Base-by-base conservation (phyloP, 495 filamentous ascomycete genomes). In the Ascodesmis nigricans region DNA sequence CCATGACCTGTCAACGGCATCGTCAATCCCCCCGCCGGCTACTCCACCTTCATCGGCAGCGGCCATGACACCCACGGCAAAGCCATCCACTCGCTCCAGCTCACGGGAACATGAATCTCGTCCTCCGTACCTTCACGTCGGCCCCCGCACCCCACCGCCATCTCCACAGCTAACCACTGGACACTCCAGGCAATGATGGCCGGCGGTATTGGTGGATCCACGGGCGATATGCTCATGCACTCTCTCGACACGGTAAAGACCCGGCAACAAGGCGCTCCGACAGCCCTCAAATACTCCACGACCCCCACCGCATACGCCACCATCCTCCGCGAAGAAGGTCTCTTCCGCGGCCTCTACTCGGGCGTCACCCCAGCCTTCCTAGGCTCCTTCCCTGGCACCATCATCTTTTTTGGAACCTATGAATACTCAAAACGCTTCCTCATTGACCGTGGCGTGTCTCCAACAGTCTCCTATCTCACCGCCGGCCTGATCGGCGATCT, bases 241-340 rank as follows among this genome's bases (percentile, higher is more conserved):
- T 93, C 84, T 29, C 66, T 97, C 53, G 87, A 97, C 58, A 97
- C 87, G 5, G 87, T 97, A 35, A 97, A 97, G 58, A 97, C 87
- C n/a, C 68, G 87, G 33, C 87, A 95, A 55, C 87, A 97, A 59
- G 87, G 87, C 46, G 90, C 93, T 49, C 81, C 82, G 20, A 65
- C 87, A 31, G 87, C 84, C 11, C 76, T 84, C 1, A 84, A 77
- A 56, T 95, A 95, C 56, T 71, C 77, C 1, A 81, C 80, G 14
- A 72, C 92, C 56, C 73, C 75, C 15, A 71, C 74, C 15, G 82
- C 84, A 3, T 97, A 95, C 58, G 62, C 72, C 46, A 92, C 75
- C 1, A 97, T 97, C 41, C 77, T 77, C 49, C 69, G 83, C 22
- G 80, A 95, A 53, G 87, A 97, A 57, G 87, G 87, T 6, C 57